Base-by-base conservation (phyloP, 2,329 filamentous ascomycete species). In the Fusarium sp. region DNA sequence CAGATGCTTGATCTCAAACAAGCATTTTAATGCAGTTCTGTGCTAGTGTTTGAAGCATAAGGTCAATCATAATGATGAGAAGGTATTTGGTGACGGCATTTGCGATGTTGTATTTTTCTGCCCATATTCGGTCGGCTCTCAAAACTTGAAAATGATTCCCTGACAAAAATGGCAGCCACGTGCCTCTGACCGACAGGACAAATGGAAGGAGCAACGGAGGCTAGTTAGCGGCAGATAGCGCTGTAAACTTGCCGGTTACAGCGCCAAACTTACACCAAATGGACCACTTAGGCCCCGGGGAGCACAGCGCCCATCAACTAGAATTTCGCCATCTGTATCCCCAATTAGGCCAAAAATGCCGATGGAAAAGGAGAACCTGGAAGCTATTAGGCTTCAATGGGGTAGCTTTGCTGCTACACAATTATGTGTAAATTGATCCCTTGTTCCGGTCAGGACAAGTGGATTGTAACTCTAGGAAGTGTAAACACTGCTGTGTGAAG, bases 241-340 rank as follows among this genome's bases (percentile, higher is more conserved):
- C 67, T 63, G 44, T 59, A 58, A 44, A 43, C 47, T 62, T 44
- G 43, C 40, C 42, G 18, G 27, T 32, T 53, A 24, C 46, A 57
- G 66, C 54, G 43, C 66, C 47, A 45, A 49, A 40, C 9, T 30
- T 14, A 34, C 53, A 57, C 67, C 46, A 59, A 58, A 51, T 55
- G 20, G 40, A 45, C 59, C 68, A 45, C 24, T 20, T 24, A 25
- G 44, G 20, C 49, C 32, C 25, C 20, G 32, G 49, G 18, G 22
- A 66, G 47, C 38, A 15, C 25, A 50, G 25, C 34, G 24, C 12
- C 34, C 18, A 12, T 10, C 24, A 49, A 15, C 30, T 52, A n/a
- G n/a, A 53, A 53, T 11, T 53, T 15, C 34, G 50, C 50, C 42
- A 53, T 53, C 27, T 53, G 24, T 43, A 29, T 11, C 50, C 50